A percentile compares a stretch with the other conserved stretches of the same genome.
Conservation (phyloP, 2,329 filamentous ascomycete genomes). For the Neofusicoccum umdonicola region DNA sequence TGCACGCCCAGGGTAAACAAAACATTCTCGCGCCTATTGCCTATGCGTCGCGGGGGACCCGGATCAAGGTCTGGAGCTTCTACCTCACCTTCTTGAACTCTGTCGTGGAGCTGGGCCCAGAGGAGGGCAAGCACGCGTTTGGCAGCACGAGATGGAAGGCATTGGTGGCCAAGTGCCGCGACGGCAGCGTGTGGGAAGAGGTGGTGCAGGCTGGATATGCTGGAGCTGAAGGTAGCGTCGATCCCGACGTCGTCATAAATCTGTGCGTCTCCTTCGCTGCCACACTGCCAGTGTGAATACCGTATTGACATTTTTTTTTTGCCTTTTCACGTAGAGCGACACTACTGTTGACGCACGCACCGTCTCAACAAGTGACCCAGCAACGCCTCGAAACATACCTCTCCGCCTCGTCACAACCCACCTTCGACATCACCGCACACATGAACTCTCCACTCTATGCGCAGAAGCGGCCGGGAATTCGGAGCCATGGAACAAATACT, state of each 20-base stretch:
- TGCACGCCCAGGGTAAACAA: conserved; percentile 18
- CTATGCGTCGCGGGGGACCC: conserved; percentile 73
- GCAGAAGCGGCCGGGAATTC: conserved; percentile 33
- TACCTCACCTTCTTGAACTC: conserved; percentile 93
- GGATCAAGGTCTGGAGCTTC: conserved; percentile 95
- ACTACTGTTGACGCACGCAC: conserved; percentile 84
- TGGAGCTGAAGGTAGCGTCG: conserved; percentile 83
- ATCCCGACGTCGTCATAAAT: conserved; percentile 90
- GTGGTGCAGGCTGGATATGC: conserved; percentile 85
- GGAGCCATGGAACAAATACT: conserved; percentile 68
- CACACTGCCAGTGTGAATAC: not conserved
- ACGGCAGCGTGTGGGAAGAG: conserved; percentile 92
- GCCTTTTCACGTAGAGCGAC: conserved; percentile 64
- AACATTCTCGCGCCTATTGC: conserved; percentile 67
- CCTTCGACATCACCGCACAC: conserved; percentile 67
- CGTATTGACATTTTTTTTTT: not conserved
- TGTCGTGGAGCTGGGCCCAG: conserved; percentile 80
- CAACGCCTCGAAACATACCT: conserved; percentile 85
- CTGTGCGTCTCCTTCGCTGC: conserved; percentile 51
- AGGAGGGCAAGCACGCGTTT: conserved; percentile 87
- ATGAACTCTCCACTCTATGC: conserved; percentile 49
- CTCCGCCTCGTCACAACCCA: conserved; percentile 69
- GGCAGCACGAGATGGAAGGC: conserved; percentile 81
- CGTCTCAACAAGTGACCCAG: conserved; percentile 80
- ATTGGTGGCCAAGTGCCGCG: conserved; percentile 78